Evolutionary conservation across 345 rosid species (phyloP).

Genomic region (Citrus inodora): DNA sequence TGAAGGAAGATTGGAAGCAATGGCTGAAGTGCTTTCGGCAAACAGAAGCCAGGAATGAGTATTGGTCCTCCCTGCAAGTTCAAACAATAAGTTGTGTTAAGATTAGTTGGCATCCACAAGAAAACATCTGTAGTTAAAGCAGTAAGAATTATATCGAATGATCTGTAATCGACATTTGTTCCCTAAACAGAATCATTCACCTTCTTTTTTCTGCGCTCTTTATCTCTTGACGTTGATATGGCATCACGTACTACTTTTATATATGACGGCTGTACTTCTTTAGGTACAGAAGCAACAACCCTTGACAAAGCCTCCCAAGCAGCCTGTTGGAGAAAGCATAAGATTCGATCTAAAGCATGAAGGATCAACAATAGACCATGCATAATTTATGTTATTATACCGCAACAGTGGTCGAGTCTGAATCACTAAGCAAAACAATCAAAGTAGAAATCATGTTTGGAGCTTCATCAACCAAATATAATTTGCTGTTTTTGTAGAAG

Average conservation of each 20-base stretch:
- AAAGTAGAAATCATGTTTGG: conserved; percentile 87
- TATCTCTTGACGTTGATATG: conserved; percentile 89
- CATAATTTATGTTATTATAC: conserved; percentile 37
- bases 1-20: conserved; percentile 91
- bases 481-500: conserved; percentile 87
- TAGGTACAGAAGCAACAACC: conserved; percentile 89
- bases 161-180: not conserved
- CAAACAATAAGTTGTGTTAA: conserved; percentile 4
- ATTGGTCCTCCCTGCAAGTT: conserved; percentile 80
- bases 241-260: conserved; percentile 91
- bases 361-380: conserved; percentile 4
- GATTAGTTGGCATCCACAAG: conserved; percentile 7
- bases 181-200: conserved; percentile 28
- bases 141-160: not conserved
- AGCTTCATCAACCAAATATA: conserved; percentile 93
- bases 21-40: conserved; percentile 91
- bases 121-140: not conserved
- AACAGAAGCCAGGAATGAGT: conserved; percentile 90
- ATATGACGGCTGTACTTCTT: conserved; percentile 87
- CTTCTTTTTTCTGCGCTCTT: conserved; percentile 88
- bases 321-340: conserved; percentile 42
- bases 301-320: conserved; percentile 94
- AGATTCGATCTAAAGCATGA: conserved; percentile 15
- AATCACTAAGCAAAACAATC: conserved; percentile 87
- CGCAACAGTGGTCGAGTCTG: conserved; percentile 72